Conservation (phyloP, 208 protist species). For the Leishmania arabica region DNA sequence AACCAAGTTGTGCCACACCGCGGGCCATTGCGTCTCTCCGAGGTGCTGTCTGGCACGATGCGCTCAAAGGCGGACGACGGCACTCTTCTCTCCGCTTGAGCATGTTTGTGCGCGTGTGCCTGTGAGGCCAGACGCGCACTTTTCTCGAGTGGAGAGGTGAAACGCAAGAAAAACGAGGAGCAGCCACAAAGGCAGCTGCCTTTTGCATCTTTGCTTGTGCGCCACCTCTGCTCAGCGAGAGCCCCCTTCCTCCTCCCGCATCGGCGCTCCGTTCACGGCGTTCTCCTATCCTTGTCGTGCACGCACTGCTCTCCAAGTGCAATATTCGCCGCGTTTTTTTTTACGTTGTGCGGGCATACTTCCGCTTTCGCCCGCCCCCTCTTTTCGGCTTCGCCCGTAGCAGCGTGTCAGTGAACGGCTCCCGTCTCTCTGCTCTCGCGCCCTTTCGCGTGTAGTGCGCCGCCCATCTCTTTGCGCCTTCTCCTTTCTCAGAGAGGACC, state of each 20-base stretch:
- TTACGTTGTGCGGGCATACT: background rate
- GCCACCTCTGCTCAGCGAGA: background rate
- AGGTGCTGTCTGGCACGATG: background rate
- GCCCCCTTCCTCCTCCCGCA: too few relatives aligned
- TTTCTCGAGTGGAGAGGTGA: background rate
- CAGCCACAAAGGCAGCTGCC: background rate
- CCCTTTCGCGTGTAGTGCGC: background rate
- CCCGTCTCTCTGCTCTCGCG: background rate
- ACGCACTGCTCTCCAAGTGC: background rate
- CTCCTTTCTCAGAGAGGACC: background rate
- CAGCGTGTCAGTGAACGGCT: background rate
- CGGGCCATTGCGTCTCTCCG: background rate
- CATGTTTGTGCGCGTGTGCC: background rate
- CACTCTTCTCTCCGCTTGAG: background rate
- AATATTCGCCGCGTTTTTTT: background rate
- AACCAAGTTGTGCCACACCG: background rate
- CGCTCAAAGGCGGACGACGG: background rate
- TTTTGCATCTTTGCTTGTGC: background rate
- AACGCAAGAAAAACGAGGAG: background rate
- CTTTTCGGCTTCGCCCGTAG: background rate
- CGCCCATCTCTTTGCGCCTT: background rate
- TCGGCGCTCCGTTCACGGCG: background rate
- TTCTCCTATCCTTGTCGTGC: background rate
- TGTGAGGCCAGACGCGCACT: background rate
- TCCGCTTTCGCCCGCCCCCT: background rate